Percentiles rank a stretch among this genome's conserved stretches.
These are phyloP conservation scores for Umbilicus rupestris DNA, from an alignment of 164 flowering plant species.

Conservation along the genomic window DNA sequence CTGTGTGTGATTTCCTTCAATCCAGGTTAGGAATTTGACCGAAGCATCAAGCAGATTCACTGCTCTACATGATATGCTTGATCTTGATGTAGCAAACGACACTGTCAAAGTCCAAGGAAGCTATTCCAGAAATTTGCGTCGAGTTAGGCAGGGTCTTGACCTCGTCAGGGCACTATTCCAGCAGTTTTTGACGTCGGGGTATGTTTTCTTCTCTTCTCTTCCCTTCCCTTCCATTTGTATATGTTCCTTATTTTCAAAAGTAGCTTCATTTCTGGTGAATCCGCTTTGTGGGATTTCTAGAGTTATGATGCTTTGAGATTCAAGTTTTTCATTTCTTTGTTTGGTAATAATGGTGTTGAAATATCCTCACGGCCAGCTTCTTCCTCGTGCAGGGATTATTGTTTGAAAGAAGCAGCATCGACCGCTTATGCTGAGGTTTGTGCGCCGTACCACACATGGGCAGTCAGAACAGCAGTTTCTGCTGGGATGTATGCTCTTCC, in stretches of 20 bases:
- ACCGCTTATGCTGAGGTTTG: conserved; percentile 73
- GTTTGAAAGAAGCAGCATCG: conserved; percentile 70
- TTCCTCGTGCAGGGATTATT: conserved; percentile 33
- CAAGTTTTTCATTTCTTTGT: neutral
- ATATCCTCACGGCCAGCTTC: neutral
- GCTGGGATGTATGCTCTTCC: conserved; percentile 97
- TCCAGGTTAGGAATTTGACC: conserved; percentile 49
- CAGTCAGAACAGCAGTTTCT: conserved; percentile 69
- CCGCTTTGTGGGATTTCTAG: too few relatives aligned
- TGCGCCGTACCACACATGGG: conserved; percentile 85
- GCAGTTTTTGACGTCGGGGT: conserved; percentile 57
- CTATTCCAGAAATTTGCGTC: conserved; percentile 62
- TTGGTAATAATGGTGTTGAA: neutral
- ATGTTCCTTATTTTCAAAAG: too few relatives aligned
- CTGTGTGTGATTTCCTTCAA: neutral
- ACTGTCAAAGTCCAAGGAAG: conserved; percentile 70
- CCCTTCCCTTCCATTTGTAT: too few relatives aligned
- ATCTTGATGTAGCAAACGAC: conserved; percentile 40
- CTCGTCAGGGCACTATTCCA: conserved; percentile 71
- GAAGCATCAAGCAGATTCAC: conserved; percentile 51
- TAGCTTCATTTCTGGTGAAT: neutral
- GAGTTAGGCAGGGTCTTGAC: conserved; percentile 90
- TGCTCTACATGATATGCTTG: conserved; percentile 44
- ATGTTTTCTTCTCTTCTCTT: conserved; percentile 23
- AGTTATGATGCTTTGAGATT: neutral